These are phyloP conservation scores for Nepenthes gracilis DNA, from an alignment of 148 eudicot species.

Conservation along the genomic window DNA sequence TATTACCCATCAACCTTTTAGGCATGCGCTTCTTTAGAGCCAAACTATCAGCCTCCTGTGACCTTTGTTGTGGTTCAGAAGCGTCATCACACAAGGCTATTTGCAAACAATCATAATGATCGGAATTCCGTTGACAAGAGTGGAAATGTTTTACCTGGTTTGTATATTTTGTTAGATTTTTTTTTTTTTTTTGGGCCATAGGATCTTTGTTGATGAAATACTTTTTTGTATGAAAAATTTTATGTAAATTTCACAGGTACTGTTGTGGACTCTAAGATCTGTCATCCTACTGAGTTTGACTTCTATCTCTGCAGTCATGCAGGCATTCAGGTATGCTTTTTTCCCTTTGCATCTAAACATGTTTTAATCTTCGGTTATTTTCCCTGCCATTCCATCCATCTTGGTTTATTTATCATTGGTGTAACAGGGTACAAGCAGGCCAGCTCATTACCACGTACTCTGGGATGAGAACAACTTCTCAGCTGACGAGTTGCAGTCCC, in stretches of 20 bases:
- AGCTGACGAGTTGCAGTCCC: slow-evolving; percentile 58
- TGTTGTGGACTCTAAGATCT: slow-evolving; percentile 84
- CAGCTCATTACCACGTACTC: slow-evolving; percentile 72
- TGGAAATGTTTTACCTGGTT: slow-evolving; percentile 73
- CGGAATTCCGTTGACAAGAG: slow-evolving; percentile 48
- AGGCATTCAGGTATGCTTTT: slow-evolving; percentile 64
- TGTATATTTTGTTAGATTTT: slow-evolving; percentile 1
- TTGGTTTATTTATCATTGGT: neutral
- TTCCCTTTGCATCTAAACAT: neutral
- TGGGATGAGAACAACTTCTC: slow-evolving; percentile 79
- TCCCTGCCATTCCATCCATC: neutral
- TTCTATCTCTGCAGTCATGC: slow-evolving; percentile 97
- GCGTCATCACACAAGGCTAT: slow-evolving; percentile 82
- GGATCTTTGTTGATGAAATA: neutral
- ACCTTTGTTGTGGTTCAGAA: slow-evolving; percentile 89
- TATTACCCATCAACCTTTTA: slow-evolving; percentile 4
- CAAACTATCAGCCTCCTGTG: slow-evolving; percentile 88
- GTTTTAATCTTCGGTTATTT: neutral
- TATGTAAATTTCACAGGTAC: slow-evolving; percentile 46
- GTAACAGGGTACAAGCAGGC: slow-evolving; percentile 65
- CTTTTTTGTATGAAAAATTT: neutral
- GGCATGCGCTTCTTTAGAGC: slow-evolving; percentile 85
- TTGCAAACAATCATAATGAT: slow-evolving; percentile 62
- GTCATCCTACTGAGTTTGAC: slow-evolving; percentile 96
- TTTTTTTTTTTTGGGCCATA: neutral